These are phyloP conservation scores for Fusarium sp. DNA, from an alignment of 2,329 filamentous ascomycete genomes.

Conservation along the genomic window DNA sequence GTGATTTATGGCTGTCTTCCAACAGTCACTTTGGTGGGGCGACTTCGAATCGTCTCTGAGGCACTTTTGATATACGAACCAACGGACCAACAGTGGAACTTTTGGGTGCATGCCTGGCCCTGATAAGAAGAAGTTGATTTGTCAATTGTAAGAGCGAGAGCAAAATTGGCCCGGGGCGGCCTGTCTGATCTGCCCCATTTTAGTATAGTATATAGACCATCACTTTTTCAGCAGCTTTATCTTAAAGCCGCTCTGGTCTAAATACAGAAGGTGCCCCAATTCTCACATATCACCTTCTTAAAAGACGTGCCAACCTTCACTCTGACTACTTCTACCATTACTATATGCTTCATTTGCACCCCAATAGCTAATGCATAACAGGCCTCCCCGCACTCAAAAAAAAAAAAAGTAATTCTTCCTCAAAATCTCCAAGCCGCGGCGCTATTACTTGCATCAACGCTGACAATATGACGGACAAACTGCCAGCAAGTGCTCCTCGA, in stretches of 20 bases:
- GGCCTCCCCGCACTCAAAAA: too few species aligned
- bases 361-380: neutral
- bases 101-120: neutral
- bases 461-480: neutral
- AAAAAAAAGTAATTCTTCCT: neutral
- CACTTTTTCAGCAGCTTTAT: too few species aligned
- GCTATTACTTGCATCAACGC: neutral
- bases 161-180: too few species aligned
- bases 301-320: too few species aligned
- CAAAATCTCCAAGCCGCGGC: neutral
- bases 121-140: too few species aligned
- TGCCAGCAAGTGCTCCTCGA: neutral
- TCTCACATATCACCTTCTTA: too few species aligned
- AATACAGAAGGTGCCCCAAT: too few species aligned
- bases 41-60: neutral
- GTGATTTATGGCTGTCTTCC: neutral
- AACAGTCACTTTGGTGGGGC: neutral
- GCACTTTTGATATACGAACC: neutral
- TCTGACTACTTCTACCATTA: too few species aligned
- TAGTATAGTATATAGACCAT: too few species aligned
- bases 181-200: too few species aligned
- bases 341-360: neutral
- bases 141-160: too few species aligned
- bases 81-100: slow-evolving; percentile 4
- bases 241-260: too few species aligned